A percentile compares a stretch with the other conserved stretches of the same genome.
phyloP scores from a whole-genome alignment of 148 eudicot genomes.

The Rhododendron williamsianum region DNA sequence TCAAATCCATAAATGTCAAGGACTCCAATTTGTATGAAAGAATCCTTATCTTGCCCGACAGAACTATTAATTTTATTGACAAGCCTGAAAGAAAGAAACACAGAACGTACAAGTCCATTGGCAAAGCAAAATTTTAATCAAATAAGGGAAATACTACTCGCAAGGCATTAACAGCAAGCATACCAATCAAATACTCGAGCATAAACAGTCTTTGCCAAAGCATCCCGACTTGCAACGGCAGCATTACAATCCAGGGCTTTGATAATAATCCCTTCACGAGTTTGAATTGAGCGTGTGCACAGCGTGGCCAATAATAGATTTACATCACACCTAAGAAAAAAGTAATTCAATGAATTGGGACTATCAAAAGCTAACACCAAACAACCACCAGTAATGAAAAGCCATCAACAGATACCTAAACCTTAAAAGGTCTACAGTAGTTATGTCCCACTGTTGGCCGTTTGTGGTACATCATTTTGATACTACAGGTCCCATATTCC shows the following conservation, averaged over 20 bases:
- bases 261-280: conserved; percentile 82
- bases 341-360: background rate
- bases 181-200: conserved; percentile 94
- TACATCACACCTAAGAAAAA: conserved; percentile 70
- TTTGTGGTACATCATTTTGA: background rate
- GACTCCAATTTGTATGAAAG: conserved; percentile 81
- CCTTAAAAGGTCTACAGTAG: background rate
- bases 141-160: background rate
- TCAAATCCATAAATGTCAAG: conserved; percentile 98
- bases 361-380: background rate
- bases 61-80: conserved; percentile 90
- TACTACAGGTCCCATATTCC: background rate
- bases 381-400: background rate
- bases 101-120: background rate
- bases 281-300: conserved; percentile 89
- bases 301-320: conserved; percentile 66
- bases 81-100: conserved; percentile 64
- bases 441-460: background rate
- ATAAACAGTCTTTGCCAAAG: conserved; percentile 95
- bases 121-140: background rate
- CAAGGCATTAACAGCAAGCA: conserved; percentile 13
- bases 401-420: background rate
- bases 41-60: conserved; percentile 87
- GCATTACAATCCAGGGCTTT: conserved; percentile 90
- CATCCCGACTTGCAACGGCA: conserved; percentile 93